phyloP scores from a whole-genome alignment of 75 land plant species.

The Cupressus sempervirens region DNA sequence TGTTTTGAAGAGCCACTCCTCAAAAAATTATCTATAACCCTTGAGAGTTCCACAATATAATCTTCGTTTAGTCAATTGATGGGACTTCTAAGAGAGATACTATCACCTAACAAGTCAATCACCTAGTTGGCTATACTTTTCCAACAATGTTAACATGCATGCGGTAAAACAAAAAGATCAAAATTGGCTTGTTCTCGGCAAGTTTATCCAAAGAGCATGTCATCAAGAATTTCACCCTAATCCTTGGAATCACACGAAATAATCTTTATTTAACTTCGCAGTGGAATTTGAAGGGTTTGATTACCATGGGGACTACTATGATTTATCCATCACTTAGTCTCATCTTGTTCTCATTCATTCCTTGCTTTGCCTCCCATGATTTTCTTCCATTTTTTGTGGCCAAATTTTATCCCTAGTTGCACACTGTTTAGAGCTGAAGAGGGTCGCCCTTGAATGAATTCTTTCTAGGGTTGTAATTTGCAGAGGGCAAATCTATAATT shows the following conservation, averaged over 20 bases:
- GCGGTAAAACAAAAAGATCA: too few relatives aligned
- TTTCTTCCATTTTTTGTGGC: neutral
- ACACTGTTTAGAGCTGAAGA: neutral
- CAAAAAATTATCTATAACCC: too few relatives aligned
- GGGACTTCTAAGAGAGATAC: too few relatives aligned
- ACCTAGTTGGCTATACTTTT: too few relatives aligned
- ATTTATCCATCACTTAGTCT: neutral
- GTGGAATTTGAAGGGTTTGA: neutral
- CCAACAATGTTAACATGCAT: too few relatives aligned
- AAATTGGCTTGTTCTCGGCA: too few relatives aligned
- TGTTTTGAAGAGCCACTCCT: neutral
- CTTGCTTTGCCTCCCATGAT: neutral
- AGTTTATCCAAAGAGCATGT: too few relatives aligned
- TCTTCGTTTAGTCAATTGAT: too few relatives aligned
- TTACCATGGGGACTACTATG: neutral
- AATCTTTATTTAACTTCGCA: neutral
- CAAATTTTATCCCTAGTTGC: neutral
- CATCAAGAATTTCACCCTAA: too few relatives aligned
- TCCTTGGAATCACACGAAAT: neutral
- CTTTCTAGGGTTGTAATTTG: neutral
- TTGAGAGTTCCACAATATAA: too few relatives aligned
- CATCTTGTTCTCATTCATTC: neutral
- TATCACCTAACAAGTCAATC: too few relatives aligned
- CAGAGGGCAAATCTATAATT: neutral
- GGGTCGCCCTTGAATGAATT: neutral